Conservation (phyloP, 306 rosid species). For the Gynostemma pentaphyllum region DNA sequence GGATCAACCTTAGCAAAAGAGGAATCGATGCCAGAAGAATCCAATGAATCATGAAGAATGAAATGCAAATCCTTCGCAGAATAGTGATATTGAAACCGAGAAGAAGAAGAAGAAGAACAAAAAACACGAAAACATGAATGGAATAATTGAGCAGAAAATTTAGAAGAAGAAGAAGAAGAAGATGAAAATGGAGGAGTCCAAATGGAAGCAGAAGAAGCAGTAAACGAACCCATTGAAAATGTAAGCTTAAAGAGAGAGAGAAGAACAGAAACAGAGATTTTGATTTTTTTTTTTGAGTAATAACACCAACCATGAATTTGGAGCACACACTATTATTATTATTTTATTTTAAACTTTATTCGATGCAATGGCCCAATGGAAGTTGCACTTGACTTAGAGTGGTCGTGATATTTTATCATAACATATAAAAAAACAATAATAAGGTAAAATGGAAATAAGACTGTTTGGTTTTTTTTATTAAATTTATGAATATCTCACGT, state of each 20-base stretch:
- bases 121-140: slow-evolving; percentile 19
- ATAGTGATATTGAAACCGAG: slow-evolving; percentile 14
- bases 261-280: neutral
- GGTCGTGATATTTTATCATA: too few relatives aligned
- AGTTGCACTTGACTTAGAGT: too few relatives aligned
- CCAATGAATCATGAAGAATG: slow-evolving; percentile 65
- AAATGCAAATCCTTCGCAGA: slow-evolving; percentile 31
- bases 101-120: slow-evolving; percentile 26
- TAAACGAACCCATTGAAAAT: neutral
- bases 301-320: too few relatives aligned
- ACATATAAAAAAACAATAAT: too few relatives aligned
- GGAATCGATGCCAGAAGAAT: slow-evolving; percentile 66
- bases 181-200: neutral
- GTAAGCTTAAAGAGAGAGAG: neutral
- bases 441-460: too few relatives aligned
- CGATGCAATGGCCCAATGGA: too few relatives aligned
- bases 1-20: slow-evolving; percentile 51
- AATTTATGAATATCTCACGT: too few relatives aligned
- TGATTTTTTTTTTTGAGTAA: too few relatives aligned
- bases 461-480: too few relatives aligned
- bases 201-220: neutral
- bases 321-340: too few relatives aligned
- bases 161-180: slow-evolving; percentile 24
- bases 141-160: slow-evolving; percentile 23
- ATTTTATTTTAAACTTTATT: too few relatives aligned